Percentiles rank a stretch among this genome's conserved stretches.
phyloP scores from a whole-genome alignment of 371 early-diverging fungal species.

The Lichtheimia corymbifera region DNA sequence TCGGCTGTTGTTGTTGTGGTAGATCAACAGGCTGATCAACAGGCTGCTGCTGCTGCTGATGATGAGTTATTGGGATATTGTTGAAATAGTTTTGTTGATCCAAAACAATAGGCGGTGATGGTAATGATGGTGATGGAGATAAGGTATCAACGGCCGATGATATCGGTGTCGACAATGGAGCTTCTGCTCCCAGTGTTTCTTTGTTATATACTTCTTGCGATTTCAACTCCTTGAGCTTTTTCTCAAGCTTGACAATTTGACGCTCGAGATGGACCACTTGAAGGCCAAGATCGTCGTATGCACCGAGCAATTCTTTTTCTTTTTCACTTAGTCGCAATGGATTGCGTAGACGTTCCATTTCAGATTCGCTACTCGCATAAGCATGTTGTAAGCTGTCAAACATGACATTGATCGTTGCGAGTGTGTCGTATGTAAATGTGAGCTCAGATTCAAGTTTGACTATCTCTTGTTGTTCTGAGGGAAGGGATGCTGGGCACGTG shows the following conservation, averaged over 20 bases:
- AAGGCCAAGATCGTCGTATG: slow-evolving; percentile 44
- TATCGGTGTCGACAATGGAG: slow-evolving; percentile 10
- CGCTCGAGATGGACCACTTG: slow-evolving; percentile 45
- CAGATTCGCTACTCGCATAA: slow-evolving; percentile 26
- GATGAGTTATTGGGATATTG: no score
- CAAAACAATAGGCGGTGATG: neutral
- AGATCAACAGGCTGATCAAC: no score
- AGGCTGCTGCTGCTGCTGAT: no score
- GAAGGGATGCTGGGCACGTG: neutral
- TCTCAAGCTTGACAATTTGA: slow-evolving; percentile 33
- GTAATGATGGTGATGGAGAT: neutral
- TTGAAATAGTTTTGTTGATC: neutral
- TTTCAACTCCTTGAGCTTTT: slow-evolving; percentile 21
- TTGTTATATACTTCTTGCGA: neutral
- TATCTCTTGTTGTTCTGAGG: slow-evolving; percentile 12
- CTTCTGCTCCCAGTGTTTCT: slow-evolving; percentile 2
- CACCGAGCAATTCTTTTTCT: slow-evolving; percentile 45
- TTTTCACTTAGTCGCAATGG: slow-evolving; percentile 31
- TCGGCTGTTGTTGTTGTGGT: no score
- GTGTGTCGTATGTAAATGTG: slow-evolving; percentile 34
- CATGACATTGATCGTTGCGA: slow-evolving; percentile 40
- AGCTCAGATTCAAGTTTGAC: slow-evolving; percentile 31
- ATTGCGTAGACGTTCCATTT: slow-evolving; percentile 22
- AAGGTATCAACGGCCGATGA: neutral
- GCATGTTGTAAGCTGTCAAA: slow-evolving; percentile 37